Base-by-base conservation (phyloP, 1,139 yeast species). In the Magnusiomyces paraingens region DNA sequence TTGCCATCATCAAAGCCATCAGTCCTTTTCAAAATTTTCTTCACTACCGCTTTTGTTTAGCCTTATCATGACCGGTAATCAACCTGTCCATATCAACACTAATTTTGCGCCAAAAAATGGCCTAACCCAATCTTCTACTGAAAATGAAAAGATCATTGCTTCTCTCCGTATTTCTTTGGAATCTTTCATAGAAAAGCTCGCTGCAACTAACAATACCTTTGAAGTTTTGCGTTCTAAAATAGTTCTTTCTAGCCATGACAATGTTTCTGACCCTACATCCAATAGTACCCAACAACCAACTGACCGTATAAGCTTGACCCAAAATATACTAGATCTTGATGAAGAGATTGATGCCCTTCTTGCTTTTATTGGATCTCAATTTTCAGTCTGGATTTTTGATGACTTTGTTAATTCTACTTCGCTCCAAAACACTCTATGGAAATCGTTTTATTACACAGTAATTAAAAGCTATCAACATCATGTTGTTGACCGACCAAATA, bases 371-470 rank as follows among this genome's bases (percentile, higher is more conserved):
- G 53, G 58, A 8, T 49, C 61, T 14, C 46, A 49, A 45, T 56
- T 53, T 26, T 53, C 56, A 10, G 52, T 50, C 10, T 55, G 58
- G 58, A 52, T 55, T 14, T 52, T 54, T 41, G 40, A 42, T n/a
- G 55, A 55, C 26, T 52, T 56, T 32, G 42, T 47, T 15, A 40
- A 53, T 32, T 51, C 55, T 5, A 38, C 18, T 3, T 47, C 35
- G 4, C 49, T 56, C 39, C 55, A 59, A 22, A 50, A 46, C n/a
- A 49, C 43, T 38, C 50, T 58, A n/a, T 59, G 62, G 62, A 42
- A 43, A 1, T 42, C 52, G 4, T 53, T 57, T 29, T 50, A 55
- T 42, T 54, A 52, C 21, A 49, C 55, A 1, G 49, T 53, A 2
- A 41, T 61, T 17, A 47, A 48, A 14, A 35, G 29, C 18, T 62